Evolutionary conservation across 345 rosid species (phyloP).

Genomic region (Acer yangbiense): DNA sequence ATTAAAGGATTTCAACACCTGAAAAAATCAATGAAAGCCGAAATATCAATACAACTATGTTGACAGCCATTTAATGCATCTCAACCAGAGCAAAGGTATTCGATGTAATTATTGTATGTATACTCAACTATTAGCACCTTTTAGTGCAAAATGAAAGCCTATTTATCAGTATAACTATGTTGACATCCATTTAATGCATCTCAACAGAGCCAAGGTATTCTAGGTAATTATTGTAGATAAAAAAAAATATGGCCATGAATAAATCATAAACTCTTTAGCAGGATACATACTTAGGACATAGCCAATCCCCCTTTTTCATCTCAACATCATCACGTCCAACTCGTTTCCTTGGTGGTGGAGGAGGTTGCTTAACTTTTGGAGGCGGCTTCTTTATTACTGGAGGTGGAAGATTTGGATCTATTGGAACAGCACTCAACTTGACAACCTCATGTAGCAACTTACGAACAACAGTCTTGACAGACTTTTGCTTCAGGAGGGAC

Average conservation of each 20-base stretch:
- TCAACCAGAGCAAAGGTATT: slow-evolving; percentile 2
- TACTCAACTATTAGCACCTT: too few relatives aligned
- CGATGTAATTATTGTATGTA: not conserved
- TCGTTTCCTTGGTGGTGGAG: slow-evolving; percentile 83
- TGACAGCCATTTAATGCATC: slow-evolving; percentile 1
- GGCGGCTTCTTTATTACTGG: slow-evolving; percentile 86
- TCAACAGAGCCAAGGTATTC: slow-evolving; percentile 4
- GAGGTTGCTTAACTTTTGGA: slow-evolving; percentile 95
- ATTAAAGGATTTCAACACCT: not conserved
- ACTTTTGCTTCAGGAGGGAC: slow-evolving; percentile 67
- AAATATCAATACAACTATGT: not conserved
- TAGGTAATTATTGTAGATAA: not conserved
- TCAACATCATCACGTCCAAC: slow-evolving; percentile 97
- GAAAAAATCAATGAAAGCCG: slow-evolving; percentile 2
- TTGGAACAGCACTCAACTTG: slow-evolving; percentile 86
- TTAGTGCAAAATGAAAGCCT: not conserved
- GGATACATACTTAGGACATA: slow-evolving; percentile 83
- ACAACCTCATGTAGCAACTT: slow-evolving; percentile 87
- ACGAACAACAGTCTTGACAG: slow-evolving; percentile 76
- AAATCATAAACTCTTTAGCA: slow-evolving; percentile 4
- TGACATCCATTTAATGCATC: slow-evolving; percentile 1
- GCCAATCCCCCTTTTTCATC: slow-evolving; percentile 99
- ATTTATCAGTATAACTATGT: not conserved
- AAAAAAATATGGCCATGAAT: not conserved
- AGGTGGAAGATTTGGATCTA: slow-evolving; percentile 94